phyloP scores from a whole-genome alignment of 225 moss, liverwort and hornwort genomes.

The Bryum argenteum region DNA sequence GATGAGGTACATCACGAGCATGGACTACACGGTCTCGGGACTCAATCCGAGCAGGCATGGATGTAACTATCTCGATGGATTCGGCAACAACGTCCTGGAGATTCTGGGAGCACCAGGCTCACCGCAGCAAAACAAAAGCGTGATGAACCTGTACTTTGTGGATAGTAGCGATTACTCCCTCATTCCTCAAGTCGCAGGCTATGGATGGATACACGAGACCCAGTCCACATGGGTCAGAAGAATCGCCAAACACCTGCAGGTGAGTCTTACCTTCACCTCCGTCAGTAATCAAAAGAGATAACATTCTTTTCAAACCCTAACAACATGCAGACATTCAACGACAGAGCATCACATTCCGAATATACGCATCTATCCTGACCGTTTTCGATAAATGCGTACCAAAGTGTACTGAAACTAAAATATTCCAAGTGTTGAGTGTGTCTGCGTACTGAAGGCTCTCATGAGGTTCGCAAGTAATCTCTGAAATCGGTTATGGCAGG shows the following conservation, averaged over 20 bases:
- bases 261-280: conserved; percentile 2
- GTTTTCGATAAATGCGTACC: no score
- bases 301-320: not conserved
- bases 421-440: not conserved
- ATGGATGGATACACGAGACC: conserved; percentile 69
- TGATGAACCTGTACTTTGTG: conserved; percentile 63
- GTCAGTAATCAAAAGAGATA: no score
- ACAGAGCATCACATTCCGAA: not conserved
- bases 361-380: no score
- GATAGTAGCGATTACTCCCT: conserved; percentile 68
- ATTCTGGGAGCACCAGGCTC: conserved; percentile 40
- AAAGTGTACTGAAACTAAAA: not conserved
- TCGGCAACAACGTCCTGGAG: conserved; percentile 55
- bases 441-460: not conserved
- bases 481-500: conserved; percentile 12
- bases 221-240: conserved; percentile 52
- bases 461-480: not conserved
- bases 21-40: conserved; percentile 51
- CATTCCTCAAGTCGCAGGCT: conserved; percentile 40
- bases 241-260: conserved; percentile 41
- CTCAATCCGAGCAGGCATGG: conserved; percentile 41
- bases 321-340: not conserved
- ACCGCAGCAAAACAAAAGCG: conserved; percentile 43
- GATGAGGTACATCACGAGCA: conserved; percentile 64
- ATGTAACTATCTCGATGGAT: conserved; percentile 47